Evolutionary conservation across 2,329 filamentous ascomycete genomes (phyloP), one percentile per base, ranked within the genome.

Genomic region (Verticillium klebahnii): DNA sequence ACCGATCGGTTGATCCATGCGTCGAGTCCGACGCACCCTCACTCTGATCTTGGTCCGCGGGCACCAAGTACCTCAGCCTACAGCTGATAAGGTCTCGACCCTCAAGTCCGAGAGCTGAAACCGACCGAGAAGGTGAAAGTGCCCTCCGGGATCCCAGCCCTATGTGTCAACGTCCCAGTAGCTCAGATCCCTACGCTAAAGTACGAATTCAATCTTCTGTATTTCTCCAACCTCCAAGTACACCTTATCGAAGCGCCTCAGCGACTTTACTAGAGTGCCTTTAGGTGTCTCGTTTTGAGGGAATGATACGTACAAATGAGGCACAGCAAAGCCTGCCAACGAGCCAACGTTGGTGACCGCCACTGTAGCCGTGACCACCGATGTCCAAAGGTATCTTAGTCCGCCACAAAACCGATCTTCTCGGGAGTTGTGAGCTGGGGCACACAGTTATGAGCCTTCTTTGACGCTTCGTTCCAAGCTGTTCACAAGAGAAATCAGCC

Each of bases 381-480:
- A 76, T 71, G 58, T 87, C 82, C 71, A 87, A 1, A 87, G 77
- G 2, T 80, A 79, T 0, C 82, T 78, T 64, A 84, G 83, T 0
- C 84, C 83, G 5, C 83, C 83, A 23, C 23, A 23, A 23, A 23
- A 23, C 56, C 56, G 23, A 73, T 70, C 64, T 80, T 82, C 36
- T 57, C 56, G n/a, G 8, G 12, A 6, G 11, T 25, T 19, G 17
- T 40, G 19, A 57, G 56, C 34, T 57, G 56, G 1, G 34, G 11
- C 9, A 57, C 34, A 17, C 40, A 57, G 2, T 57, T 36, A 8
- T 17, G 56, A n/a, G 56, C 56, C 56, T 37, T 57, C 5, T 12
- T 34, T 3, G 55, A 19, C 2, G 56, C 56, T 29, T 57, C n/a
- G n/a, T 57, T 19, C 56, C 34, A 57, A 14, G 56, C 56, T 57